Evolutionary conservation across 1,284 basidiomycete species (phyloP), one percentile per base, ranked within the genome.

Genomic region (Cyathus olla): DNA sequence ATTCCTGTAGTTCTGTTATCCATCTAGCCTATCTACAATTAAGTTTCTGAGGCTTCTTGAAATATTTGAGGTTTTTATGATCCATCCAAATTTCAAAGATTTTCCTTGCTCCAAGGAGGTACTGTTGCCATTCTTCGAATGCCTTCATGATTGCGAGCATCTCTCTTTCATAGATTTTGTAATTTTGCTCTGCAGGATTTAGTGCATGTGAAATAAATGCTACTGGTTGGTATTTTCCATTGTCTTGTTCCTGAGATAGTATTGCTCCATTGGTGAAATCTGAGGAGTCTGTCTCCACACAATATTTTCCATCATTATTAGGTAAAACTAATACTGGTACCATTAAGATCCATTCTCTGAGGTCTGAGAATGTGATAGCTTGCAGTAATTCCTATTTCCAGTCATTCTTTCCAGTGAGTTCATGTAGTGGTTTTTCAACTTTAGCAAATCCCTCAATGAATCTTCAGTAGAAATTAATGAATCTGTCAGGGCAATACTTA

Each of bases 61-160:
- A 85, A 60, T 82, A 83, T 44, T 77, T 65, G 0, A 86, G 74
- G 59, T 83, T 84, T 15, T 78, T 74, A 63, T 87, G 83, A 61
- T 87, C 80, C 0, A 79, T 75, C 57, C 66, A 69, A 27, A 85
- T 72, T 4, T 70, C 64, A 31, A 83, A 55, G 9, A 39, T n/a
- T 1, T 72, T 31, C 9, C 28, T 17, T 1, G 65, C 42, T 2
- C 78, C 78, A 46, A 71, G 54, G 0, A 79, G 63, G 60, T 77
- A 81, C 28, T 79, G 75, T n/a, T 72, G 27, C 83, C 80, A 86
- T 31, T 72, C 63, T 3, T 74, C 62, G 1, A 85, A 62, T 0
- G 76, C 66, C 19, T 66, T 28, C 21, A 84, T 75, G 29, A 85
- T 79, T 0, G 79, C 77, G 2, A 84, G 62, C 39, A 77, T 59